Conservation (phyloP, 306 rosid genomes). For the Acacia confusa region DNA sequence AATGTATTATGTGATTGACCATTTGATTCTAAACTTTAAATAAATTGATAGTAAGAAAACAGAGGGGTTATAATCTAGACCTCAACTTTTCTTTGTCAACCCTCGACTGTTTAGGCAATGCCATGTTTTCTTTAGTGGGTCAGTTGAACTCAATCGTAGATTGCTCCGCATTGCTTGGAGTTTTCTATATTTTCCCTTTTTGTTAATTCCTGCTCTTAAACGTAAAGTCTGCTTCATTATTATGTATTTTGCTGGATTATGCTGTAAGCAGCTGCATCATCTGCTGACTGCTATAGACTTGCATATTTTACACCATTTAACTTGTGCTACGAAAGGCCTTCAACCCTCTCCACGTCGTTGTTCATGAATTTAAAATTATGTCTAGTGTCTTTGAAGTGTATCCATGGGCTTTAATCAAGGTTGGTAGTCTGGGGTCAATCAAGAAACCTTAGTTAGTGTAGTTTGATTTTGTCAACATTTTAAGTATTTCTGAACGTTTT, state of each 20-base stretch:
- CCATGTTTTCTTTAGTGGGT: neutral
- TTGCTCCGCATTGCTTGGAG: conserved; percentile 11
- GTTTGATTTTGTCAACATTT: neutral
- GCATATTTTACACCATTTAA: neutral
- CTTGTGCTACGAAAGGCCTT: neutral
- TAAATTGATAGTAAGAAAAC: neutral
- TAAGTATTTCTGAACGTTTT: neutral
- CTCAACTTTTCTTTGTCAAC: conserved; percentile 10
- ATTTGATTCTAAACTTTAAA: neutral
- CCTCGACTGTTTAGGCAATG: neutral
- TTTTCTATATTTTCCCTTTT: neutral
- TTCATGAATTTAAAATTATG: neutral
- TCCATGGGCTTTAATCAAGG: neutral
- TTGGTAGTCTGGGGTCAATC: neutral
- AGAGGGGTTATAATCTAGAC: neutral
- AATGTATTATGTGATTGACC: neutral
- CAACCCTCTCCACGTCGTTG: neutral
- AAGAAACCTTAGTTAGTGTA: neutral
- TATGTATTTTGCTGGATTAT: neutral
- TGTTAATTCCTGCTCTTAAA: neutral
- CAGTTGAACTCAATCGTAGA: neutral
- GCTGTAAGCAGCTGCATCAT: neutral
- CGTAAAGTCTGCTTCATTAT: neutral
- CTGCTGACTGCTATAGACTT: neutral
- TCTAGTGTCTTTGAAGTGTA: neutral